Evolutionary conservation across 2,329 filamentous ascomycete genomes (phyloP), one percentile per base, ranked within the genome.

Genomic region (Fusarium musae): DNA sequence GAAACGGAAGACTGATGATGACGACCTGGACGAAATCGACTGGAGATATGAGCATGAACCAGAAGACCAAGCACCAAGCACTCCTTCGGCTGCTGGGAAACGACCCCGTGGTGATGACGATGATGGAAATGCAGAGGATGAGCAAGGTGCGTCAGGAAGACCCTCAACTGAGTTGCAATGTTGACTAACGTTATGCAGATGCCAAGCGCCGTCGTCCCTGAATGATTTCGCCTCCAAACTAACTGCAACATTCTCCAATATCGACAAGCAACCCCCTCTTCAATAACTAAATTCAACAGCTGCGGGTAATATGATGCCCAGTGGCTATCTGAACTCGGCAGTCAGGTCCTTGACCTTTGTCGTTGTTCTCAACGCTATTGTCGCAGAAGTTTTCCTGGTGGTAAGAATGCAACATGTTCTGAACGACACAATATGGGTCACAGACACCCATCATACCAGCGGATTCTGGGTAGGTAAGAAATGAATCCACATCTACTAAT

Each of bases 181-280:
- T 21, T 62, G 70, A 58, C 82, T 84, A 78, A 85, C 74, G 59
- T 70, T 19, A 66, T 70, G 43, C 75, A 82, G 87, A 87, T 78
- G 78, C 82, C 80, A 90, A 88, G 82, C 87, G 87, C 76, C 85
- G 84, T 78, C 87, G 87, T 64, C 84, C 81, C 53, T 80, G 53
- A 79, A 70, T 50, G 59, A 47, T 59, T 40, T 37, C 32, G 42
- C 49, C 44, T 56, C 50, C 46, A 69, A 63, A 69, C 77, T 77
- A 76, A 76, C 66, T 44, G 46, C 57, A 58, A 62, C 60, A 57
- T 63, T 34, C 52, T 54, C 46, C 59, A 66, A 69, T 47, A n/a
- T 54, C 50, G 39, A 39, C 47, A 39, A 42, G 60, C 59, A 52
- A 40, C 54, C 47, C 59, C 56, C 57, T 23, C 75, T 37, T 60